Evolutionary conservation across 768 basidiomycete genomes (phyloP), one percentile per base, ranked within the genome.

Genomic region (Terana coerulea): DNA sequence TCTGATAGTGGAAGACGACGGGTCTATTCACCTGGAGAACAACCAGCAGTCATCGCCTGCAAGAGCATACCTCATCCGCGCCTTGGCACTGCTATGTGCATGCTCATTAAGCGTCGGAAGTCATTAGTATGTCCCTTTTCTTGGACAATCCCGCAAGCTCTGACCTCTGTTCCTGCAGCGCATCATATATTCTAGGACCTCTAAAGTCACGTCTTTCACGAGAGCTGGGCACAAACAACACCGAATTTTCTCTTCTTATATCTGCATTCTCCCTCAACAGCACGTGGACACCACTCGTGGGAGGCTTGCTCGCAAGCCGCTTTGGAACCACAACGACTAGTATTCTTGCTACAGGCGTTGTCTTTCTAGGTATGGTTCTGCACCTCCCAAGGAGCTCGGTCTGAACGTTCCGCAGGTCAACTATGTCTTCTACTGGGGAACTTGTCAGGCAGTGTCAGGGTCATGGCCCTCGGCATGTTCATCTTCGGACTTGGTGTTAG

Each of bases 401-500:
- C 12, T 21, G 22, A 35, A 15, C 4, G 21, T n/a, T 21, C 42
- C 36, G 5, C 54, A 81, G 86, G 88, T 28, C 88, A 89, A 61
- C 60, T 76, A 31, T 69, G 87, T 25, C 78, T 92, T 14, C 76
- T 90, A 14, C 47, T 81, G 1, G 86, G 86, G n/a, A 81, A 87
- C 59, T 72, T 78, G 5, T 74, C 72, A 41, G 75, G 73, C 21
- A 77, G 74, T 60, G 74, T 91, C n/a, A 77, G 78, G 11, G 47
- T 83, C 22, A 90, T 91, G 86, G 76, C 82, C 3, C 60, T 86
- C 19, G 91, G 90, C 1, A 73, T 92, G 52, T 90, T 90, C 58
- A 68, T 90, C 36, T 91, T 88, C 60, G 91, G 90, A 6, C 70
- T 91, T 2, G 90, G 89, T 3, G 74, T 88, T 37, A 84, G 86